Conservation (phyloP, 176 grass and related monocot genomes). For the Leersia perrieri region DNA sequence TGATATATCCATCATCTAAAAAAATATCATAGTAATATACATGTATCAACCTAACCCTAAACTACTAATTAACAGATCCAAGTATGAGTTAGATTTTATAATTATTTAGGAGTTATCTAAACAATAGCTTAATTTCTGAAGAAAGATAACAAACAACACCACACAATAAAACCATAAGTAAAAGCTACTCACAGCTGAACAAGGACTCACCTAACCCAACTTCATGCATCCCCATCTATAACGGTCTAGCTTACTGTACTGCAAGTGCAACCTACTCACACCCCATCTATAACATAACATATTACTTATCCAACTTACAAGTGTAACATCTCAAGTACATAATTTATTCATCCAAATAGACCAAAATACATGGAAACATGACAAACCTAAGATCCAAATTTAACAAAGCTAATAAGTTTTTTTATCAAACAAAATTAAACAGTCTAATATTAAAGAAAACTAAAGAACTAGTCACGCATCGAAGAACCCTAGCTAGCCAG, state of each 20-base stretch:
- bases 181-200: conserved; percentile 25
- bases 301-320: neutral
- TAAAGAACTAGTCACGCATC: conserved; percentile 6
- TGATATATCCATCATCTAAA: too few relatives aligned
- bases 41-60: neutral
- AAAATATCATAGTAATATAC: neutral
- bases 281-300: neutral
- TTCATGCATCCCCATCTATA: conserved; percentile 16
- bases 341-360: conserved; percentile 30
- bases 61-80: neutral
- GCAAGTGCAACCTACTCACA: conserved; percentile 9
- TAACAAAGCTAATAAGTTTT: neutral
- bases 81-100: neutral
- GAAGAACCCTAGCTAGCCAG: conserved; percentile 28
- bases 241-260: neutral
- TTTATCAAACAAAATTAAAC: neutral
- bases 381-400: neutral
- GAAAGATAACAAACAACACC: conserved; percentile 10
- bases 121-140: neutral
- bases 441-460: neutral
- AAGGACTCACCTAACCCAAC: conserved; percentile 31
- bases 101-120: neutral
- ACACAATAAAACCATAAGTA: neutral
- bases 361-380: conserved; percentile 15
- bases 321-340: neutral